These are phyloP conservation scores for Mucor indicus DNA, from an alignment of 371 early-diverging fungal genomes.

Conservation along the genomic window DNA sequence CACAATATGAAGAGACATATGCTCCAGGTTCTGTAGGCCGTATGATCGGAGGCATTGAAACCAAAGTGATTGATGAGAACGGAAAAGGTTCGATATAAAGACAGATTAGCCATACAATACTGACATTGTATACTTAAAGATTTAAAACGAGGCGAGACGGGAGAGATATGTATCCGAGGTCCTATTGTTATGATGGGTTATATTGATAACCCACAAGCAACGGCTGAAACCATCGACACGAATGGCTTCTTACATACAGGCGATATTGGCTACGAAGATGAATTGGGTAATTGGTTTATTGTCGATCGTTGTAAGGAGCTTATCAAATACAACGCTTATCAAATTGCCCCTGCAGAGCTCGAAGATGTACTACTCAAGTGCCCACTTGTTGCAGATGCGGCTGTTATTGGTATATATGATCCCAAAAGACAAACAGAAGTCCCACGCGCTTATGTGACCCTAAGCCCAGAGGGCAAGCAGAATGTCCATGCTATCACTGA, in stretches of 20 bases:
- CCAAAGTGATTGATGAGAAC: slow-evolving; percentile 2
- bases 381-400: slow-evolving; percentile 65
- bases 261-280: slow-evolving; percentile 65
- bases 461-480: slow-evolving; percentile 17
- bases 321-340: slow-evolving; percentile 66
- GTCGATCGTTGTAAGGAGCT: slow-evolving; percentile 60
- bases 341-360: slow-evolving; percentile 22
- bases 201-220: slow-evolving; percentile 58
- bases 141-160: slow-evolving; percentile 37
- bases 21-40: slow-evolving; percentile 54
- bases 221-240: slow-evolving; percentile 51
- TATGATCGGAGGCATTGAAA: slow-evolving; percentile 50
- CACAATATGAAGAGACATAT: slow-evolving; percentile 58
- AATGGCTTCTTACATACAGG: slow-evolving; percentile 78
- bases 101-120: too few relatives aligned
- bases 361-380: slow-evolving; percentile 52
- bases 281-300: slow-evolving; percentile 54
- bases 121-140: slow-evolving; percentile 8
- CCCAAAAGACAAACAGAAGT: slow-evolving; percentile 62
- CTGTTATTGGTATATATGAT: slow-evolving; percentile 60
- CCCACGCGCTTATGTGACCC: slow-evolving; percentile 70
- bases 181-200: slow-evolving; percentile 75
- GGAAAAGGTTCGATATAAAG: slow-evolving; percentile 2
- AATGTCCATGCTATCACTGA: neutral
- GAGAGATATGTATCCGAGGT: slow-evolving; percentile 77